These are phyloP conservation scores for Xylariaceae sp. DNA, from an alignment of 2,329 filamentous ascomycete genomes.

Conservation along the genomic window DNA sequence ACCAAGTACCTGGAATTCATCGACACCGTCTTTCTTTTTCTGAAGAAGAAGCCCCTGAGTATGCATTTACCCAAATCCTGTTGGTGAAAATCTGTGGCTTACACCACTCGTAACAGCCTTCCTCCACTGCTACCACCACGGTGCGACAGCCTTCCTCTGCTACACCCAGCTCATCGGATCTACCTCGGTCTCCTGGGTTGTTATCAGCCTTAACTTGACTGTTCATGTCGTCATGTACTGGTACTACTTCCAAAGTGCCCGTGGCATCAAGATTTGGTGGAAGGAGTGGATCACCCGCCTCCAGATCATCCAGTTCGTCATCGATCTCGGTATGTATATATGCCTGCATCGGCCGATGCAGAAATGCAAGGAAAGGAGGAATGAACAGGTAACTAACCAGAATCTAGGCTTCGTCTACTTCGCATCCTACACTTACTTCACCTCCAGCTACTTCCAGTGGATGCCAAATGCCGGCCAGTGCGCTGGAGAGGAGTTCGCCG, in stretches of 20 bases:
- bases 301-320: conserved; percentile 95
- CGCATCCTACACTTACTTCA: conserved; percentile 98
- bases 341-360: background rate
- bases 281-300: conserved; percentile 99
- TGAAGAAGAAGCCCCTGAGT: conserved; percentile 99
- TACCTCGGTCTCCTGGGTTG: conserved; percentile 92
- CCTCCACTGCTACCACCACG: conserved; percentile 98
- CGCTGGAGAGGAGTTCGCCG: conserved; percentile 94
- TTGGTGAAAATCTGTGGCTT: background rate
- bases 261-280: conserved; percentile 96
- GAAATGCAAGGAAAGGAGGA: background rate
- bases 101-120: conserved; percentile 56
- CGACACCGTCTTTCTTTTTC: conserved; percentile 93
- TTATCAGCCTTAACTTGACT: conserved; percentile 85
- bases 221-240: conserved; percentile 99
- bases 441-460: conserved; percentile 81
- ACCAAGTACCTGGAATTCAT: conserved; percentile 97
- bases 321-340: conserved; percentile 76
- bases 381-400: conserved; percentile 16
- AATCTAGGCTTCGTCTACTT: conserved; percentile 90
- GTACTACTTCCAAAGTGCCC: conserved; percentile 99
- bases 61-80: conserved; percentile 31
- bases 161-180: conserved; percentile 94
- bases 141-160: conserved; percentile 93
- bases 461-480: conserved; percentile 83